Evolutionary conservation across 2,329 filamentous ascomycete genomes (phyloP).

Genomic region (Metarhizium guizhouense): DNA sequence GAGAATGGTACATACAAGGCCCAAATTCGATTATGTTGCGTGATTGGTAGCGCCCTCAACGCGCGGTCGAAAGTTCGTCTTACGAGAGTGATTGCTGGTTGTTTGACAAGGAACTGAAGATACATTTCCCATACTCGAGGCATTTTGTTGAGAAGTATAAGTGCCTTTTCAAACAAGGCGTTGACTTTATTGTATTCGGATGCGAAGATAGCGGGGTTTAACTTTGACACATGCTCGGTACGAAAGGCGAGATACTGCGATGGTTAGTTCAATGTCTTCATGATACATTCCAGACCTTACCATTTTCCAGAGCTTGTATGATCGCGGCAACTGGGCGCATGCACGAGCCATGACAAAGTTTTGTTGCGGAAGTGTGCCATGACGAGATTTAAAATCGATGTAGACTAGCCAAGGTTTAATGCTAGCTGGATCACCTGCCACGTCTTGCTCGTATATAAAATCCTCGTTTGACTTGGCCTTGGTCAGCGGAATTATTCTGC

Average conservation of each 20-base stretch:
- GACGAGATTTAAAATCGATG: conserved; percentile 79
- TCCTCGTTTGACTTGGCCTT: conserved; percentile 68
- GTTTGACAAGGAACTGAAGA: conserved; percentile 77
- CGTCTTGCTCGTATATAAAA: conserved; percentile 91
- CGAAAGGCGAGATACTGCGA: conserved; percentile 75
- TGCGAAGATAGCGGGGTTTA: conserved; percentile 73
- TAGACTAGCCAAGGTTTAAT: conserved; percentile 95
- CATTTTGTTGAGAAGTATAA: conserved; percentile 97
- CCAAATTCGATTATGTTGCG: conserved; percentile 95
- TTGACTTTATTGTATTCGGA: conserved; percentile 91
- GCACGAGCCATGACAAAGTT: conserved; percentile 83
- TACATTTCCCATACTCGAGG: conserved; percentile 98
- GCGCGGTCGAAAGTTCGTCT: conserved; percentile 87
- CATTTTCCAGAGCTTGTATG: conserved; percentile 98
- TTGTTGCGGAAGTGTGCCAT: conserved; percentile 79
- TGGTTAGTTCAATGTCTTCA: conserved; percentile 7
- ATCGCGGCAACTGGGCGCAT: conserved; percentile 80
- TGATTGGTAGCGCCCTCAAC: conserved; percentile 81
- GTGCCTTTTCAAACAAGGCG: conserved; percentile 80
- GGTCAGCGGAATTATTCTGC: neutral
- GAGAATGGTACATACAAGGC: conserved; percentile 84
- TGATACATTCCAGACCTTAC: conserved; percentile 32
- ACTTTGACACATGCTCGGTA: conserved; percentile 67
- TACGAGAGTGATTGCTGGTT: conserved; percentile 83
- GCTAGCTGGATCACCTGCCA: conserved; percentile 74